Conservation (phyloP, 192 early-diverging fungal species). For the Umbelopsis sp. region DNA sequence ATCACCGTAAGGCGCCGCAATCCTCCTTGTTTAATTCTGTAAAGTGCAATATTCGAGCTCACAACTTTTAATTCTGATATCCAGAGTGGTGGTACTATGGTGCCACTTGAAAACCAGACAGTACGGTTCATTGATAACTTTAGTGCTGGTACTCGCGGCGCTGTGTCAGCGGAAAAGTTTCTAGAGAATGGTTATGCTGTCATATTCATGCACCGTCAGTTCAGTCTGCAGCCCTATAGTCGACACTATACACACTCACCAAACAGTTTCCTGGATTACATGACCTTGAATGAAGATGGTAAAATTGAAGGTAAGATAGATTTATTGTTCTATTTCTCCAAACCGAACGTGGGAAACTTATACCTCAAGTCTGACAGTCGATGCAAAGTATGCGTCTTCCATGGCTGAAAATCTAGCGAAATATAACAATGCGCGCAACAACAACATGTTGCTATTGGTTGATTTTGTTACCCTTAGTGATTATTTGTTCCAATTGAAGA, state of each 20-base stretch:
- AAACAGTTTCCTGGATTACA: conserved; percentile 82
- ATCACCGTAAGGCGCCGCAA: conserved; percentile 63
- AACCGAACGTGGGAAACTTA: background rate
- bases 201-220: conserved; percentile 94
- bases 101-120: conserved; percentile 93
- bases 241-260: conserved; percentile 85
- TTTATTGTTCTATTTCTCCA: too few species aligned
- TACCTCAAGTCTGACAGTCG: conserved; percentile 46
- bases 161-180: conserved; percentile 95
- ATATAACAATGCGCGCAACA: conserved; percentile 53
- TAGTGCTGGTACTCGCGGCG: conserved; percentile 92
- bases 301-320: conserved; percentile 51
- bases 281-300: conserved; percentile 66
- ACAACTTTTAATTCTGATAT: background rate
- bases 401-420: conserved; percentile 62
- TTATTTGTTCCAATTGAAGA: conserved; percentile 89
- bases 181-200: conserved; percentile 88
- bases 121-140: conserved; percentile 99
- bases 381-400: conserved; percentile 62
- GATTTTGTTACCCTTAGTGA: conserved; percentile 90
- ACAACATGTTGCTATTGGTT: conserved; percentile 72
- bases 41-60: background rate
- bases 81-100: conserved; percentile 91
- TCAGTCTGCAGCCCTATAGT: conserved; percentile 88
- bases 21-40: too few species aligned